Base-by-base conservation (phyloP, 1,284 basidiomycete species). In the Ceratobasidium theobromae region DNA sequence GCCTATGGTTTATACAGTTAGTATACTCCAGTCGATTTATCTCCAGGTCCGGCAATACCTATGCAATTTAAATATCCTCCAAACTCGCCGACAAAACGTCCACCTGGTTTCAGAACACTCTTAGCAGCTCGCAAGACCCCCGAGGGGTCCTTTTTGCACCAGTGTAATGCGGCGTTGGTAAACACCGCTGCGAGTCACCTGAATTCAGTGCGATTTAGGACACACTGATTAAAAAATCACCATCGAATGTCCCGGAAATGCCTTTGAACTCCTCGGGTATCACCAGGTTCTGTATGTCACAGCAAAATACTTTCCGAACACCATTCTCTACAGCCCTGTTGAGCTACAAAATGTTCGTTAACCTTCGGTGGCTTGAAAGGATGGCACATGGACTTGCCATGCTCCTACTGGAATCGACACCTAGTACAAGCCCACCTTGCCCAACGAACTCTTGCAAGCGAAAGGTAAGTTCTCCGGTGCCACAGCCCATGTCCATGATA, bases 401-500 rank as follows among this genome's bases (percentile, higher is more conserved):
- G 69, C 82, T 84, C 66, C 82, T 77, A 70, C 85, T 91, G 21
- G 80, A 78, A 74, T 94, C 92, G 6, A 87, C 77, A 0, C 88
- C 92, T 1, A 87, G 78, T 1, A 90, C 82, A 4, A 79, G 40
- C 0, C 90, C 91, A 0, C 76, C 74, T 1, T 75, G 68, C 14
- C 83, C 81, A 0, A 92, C 87, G 8, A 79, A 72, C 9, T 79
- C 72, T 54, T 81, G 79, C 46, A 93, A 78, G 67, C 81, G 76
- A 45, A 81, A 70, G 0, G 89, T 89, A 14, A 94, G 76, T 71
- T 93, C 87, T 0, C 90, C 91, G 48, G 85, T 90, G 3, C 92
- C 91, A 72, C 91, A 93, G 2, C 92, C 91, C 41, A 94, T 78
- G 72, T 94, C 92, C 46, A 89, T 78, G 65, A 94, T 86, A 48